Conservation (phyloP, 2,329 filamentous ascomycete species). For the Dothideomycetes sp. region DNA sequence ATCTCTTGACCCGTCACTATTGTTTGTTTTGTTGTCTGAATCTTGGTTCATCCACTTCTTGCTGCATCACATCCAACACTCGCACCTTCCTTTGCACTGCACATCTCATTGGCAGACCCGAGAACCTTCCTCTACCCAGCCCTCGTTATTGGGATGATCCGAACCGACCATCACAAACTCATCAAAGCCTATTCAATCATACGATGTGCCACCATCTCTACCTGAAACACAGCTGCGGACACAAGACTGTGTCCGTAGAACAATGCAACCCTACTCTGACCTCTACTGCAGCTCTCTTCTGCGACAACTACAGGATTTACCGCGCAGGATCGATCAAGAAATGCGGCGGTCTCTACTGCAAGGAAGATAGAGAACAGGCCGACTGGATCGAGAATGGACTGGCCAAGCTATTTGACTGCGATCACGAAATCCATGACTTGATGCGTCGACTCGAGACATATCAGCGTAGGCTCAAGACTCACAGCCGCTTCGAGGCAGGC, state of each 20-base stretch:
- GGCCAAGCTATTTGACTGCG: not conserved
- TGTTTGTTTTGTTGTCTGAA: not conserved
- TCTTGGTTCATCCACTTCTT: not conserved
- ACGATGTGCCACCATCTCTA: constrained; percentile 12
- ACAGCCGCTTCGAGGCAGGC: not conserved
- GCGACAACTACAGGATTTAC: not conserved
- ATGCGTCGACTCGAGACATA: not conserved
- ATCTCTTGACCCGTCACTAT: too few species aligned
- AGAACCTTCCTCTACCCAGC: too few species aligned
- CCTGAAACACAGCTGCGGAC: constrained; percentile 1
- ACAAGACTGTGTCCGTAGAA: not conserved
- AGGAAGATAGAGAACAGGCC: constrained; percentile 5
- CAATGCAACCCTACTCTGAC: not conserved
- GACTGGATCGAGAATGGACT: constrained; percentile 1
- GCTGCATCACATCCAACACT: not conserved
- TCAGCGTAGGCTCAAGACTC: not conserved
- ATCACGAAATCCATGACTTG: not conserved
- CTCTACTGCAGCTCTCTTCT: not conserved
- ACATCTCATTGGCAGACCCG: not conserved
- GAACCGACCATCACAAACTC: too few species aligned
- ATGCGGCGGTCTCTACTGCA: constrained; percentile 7
- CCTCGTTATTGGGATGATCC: too few species aligned
- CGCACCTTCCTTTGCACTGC: not conserved
- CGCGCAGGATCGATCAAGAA: not conserved
- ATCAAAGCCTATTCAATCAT: too few species aligned